These are phyloP conservation scores for Pleurotus tuoliensis DNA, from an alignment of 768 basidiomycete species.

Conservation along the genomic window DNA sequence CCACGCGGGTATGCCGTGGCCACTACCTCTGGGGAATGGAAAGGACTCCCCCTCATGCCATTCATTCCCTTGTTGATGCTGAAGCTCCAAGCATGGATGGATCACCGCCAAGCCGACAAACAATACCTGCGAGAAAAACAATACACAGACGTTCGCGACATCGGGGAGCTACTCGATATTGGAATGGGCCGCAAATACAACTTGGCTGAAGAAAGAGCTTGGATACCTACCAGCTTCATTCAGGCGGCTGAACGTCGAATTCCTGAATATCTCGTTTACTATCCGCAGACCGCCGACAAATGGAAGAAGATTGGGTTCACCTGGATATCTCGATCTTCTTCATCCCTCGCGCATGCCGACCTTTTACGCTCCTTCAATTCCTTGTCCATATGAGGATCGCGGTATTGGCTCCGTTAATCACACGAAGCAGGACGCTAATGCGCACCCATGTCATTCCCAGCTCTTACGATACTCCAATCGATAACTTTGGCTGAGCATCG, in stretches of 20 bases:
- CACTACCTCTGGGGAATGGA: not conserved
- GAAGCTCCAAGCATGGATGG: conserved; percentile 5
- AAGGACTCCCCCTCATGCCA: conserved; percentile 9
- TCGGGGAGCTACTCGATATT: not conserved
- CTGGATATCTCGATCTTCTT: not conserved
- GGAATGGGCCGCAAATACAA: conserved; percentile 11
- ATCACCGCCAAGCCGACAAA: not conserved
- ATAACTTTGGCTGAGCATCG: too few relatives aligned
- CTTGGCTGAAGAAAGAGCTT: not conserved
- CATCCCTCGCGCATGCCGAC: not conserved
- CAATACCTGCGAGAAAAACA: not conserved
- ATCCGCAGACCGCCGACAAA: not conserved
- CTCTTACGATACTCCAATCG: too few relatives aligned
- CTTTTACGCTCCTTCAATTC: too few relatives aligned
- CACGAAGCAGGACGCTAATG: too few relatives aligned
- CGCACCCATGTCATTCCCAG: too few relatives aligned
- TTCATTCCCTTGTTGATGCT: conserved; percentile 3
- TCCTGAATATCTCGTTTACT: not conserved
- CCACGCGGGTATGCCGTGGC: conserved; percentile 4
- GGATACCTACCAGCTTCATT: not conserved
- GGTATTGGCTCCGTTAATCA: too few relatives aligned
- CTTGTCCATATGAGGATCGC: too few relatives aligned
- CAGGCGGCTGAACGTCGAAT: not conserved
- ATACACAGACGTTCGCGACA: not conserved
- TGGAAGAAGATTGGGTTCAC: not conserved